Conservation (phyloP, 129 eudicot genomes). For the Apium graveolens region DNA sequence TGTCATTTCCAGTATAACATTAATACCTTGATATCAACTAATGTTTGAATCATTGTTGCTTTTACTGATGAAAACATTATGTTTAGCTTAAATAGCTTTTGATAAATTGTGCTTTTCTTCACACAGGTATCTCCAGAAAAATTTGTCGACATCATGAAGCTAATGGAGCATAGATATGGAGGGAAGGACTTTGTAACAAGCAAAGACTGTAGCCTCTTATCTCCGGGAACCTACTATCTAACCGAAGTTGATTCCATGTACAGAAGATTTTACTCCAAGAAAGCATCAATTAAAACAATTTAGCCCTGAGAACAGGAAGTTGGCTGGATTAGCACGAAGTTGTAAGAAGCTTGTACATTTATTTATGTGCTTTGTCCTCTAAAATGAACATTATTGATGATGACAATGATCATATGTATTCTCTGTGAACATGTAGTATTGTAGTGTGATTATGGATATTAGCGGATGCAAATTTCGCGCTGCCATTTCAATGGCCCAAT, state of each 20-base stretch:
- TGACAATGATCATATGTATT: too few relatives aligned
- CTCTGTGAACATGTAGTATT: not conserved
- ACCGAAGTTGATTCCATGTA: constrained; percentile 87
- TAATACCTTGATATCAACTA: too few relatives aligned
- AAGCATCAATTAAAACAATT: constrained; percentile 10
- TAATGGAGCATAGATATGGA: constrained; percentile 97
- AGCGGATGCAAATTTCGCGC: not conserved
- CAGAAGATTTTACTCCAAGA: constrained; percentile 79
- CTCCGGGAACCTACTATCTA: constrained; percentile 85
- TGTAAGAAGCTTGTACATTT: too few relatives aligned
- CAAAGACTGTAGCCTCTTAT: constrained; percentile 80
- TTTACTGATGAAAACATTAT: not conserved
- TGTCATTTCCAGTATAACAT: not conserved
- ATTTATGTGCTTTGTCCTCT: not conserved
- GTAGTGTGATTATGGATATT: not conserved
- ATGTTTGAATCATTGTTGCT: too few relatives aligned
- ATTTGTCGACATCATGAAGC: constrained; percentile 67
- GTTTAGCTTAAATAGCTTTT: not conserved
- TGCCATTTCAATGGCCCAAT: not conserved
- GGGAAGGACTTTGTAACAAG: constrained; percentile 83
- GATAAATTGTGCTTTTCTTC: not conserved
- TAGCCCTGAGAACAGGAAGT: too few relatives aligned
- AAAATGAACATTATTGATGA: too few relatives aligned
- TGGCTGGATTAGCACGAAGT: too few relatives aligned
- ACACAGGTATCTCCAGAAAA: constrained; percentile 72